Evolutionary conservation across 2,329 filamentous ascomycete species (phyloP), one percentile per base, ranked within the genome.

Genomic region (Acrocalymma vagum): DNA sequence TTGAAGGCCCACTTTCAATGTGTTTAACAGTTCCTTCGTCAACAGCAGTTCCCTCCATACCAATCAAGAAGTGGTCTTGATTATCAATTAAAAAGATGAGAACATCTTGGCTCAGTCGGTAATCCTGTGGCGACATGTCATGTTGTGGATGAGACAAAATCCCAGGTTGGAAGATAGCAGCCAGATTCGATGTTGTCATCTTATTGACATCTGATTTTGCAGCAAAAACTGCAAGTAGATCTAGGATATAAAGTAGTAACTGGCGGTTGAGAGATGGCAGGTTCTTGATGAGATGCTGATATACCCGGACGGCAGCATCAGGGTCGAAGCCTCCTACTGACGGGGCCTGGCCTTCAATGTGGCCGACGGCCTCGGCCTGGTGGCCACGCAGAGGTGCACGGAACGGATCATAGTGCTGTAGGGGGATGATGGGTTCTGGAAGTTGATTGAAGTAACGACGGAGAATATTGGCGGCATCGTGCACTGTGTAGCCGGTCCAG

Each of bases 11-110:
- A 41, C 88, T 89, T 62, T 92, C 85, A 24, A 85, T 77, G 46
- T 85, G 82, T 59, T 82, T 81, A 33, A 84, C 78, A 6, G 83
- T 85, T 46, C 83, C 85, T 64, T 95, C 90, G 64, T 96, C 92
- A n/a, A 92, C 89, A n/a, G 85, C 92, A n/a, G 92, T 96, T 29
- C 94, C 94, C 65, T 91, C 90, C 94, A 99, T 99, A 39, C 94
- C 94, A 52, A 99, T 95, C 53, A 99, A 77, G 77, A 99, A 99
- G 70, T 96, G 90, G 63, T 99, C 94, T 69, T 99, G 94, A 61
- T 99, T 96, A 65, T 97, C 92, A 54, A 99, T 99, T 56, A 99
- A 75, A 70, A 99, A 99, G 34, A 99, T 96, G 51, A 99, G 81
- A 14, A 99, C 93, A 60, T 94, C 93, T 77, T 99, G 94, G 65